phyloP scores from a whole-genome alignment of 2,329 filamentous ascomycete genomes.

The Fusarium tuaranense region DNA sequence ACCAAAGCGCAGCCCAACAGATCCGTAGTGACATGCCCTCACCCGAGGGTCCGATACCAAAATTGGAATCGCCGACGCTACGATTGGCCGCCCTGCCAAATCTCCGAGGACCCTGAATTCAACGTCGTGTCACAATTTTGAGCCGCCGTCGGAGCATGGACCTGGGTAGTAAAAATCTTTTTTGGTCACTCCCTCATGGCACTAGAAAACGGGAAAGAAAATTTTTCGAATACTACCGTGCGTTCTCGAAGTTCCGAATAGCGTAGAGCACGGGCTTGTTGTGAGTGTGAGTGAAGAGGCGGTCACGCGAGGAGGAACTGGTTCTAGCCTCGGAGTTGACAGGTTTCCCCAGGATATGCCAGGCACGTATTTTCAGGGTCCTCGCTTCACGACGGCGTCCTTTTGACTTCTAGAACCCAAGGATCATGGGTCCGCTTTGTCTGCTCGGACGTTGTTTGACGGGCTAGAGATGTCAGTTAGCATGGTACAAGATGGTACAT shows the following conservation, averaged over 20 bases:
- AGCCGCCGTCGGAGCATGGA: slow-evolving; percentile 7
- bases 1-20: not conserved
- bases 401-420: slow-evolving; percentile 25
- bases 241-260: not conserved
- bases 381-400: slow-evolving; percentile 6
- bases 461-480: slow-evolving; percentile 9
- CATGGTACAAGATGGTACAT: slow-evolving; percentile 33
- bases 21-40: not conserved
- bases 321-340: not conserved
- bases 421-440: slow-evolving; percentile 13
- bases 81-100: slow-evolving; percentile 15
- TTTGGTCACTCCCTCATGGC: not conserved
- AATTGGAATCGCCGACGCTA: not conserved
- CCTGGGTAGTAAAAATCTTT: slow-evolving; percentile 12
- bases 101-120: slow-evolving; percentile 15
- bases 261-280: slow-evolving; percentile 22
- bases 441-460: slow-evolving; percentile 2
- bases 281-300: not conserved
- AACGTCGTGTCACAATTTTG: not conserved
- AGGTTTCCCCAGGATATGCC: slow-evolving; percentile 28
- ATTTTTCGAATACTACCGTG: slow-evolving; percentile 3
- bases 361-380: slow-evolving; percentile 19
- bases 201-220: slow-evolving; percentile 7
- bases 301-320: slow-evolving; percentile 4
- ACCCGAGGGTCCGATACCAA: not conserved